Base-by-base conservation (phyloP, 352 stramenopile genomes). In the Pythium monospermum region DNA sequence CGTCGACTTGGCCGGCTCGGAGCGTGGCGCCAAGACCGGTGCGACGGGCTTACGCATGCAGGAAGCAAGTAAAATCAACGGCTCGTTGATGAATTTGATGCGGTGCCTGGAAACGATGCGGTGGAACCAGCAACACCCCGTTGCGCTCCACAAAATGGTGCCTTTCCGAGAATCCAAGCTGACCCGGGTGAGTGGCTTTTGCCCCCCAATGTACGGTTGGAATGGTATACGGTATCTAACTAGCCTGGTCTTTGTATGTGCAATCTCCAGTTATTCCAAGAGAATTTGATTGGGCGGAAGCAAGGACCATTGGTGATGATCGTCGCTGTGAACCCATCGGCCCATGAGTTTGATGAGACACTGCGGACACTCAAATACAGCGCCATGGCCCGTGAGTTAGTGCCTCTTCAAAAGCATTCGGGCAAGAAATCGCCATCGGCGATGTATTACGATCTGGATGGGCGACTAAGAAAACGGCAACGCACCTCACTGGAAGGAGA, bases 51-150 rank as follows among this genome's bases (percentile, higher is more conserved):
- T 86, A 12, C 86, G 94, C 21, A 96, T 98, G 72, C 96, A 98
- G 47, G 97, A 99, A 68, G 94, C 95, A n/a, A 97, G 91, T 56
- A 89, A 97, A 57, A 99, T 99, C 64, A 99, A 99, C 81, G 85
- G 83, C 16, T 98, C 89, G 18, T 70, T 99, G 4, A 98, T 98
- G 91, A 98, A 97, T 41, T 81, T 99, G 22, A 99, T 98, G 91
- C 83, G 88, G 35, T 99, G 96, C 59, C 73, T 99, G 2, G 89
- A 97, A 50, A 94, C 84, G 18, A 76, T 99, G 70, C 85, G 95
- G 0, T 92, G 78, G 65, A 97, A 97, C 49, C 86, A 97, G 48
- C 78, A 91, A 50, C 79, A 87, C 39, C 77, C 75, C 0, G 62
- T 54, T 1, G 69, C 66, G 31, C 65, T 88, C 23, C 73, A 93